phyloP scores from a whole-genome alignment of 139 green algal species.

The Chlorella vulgaris region DNA sequence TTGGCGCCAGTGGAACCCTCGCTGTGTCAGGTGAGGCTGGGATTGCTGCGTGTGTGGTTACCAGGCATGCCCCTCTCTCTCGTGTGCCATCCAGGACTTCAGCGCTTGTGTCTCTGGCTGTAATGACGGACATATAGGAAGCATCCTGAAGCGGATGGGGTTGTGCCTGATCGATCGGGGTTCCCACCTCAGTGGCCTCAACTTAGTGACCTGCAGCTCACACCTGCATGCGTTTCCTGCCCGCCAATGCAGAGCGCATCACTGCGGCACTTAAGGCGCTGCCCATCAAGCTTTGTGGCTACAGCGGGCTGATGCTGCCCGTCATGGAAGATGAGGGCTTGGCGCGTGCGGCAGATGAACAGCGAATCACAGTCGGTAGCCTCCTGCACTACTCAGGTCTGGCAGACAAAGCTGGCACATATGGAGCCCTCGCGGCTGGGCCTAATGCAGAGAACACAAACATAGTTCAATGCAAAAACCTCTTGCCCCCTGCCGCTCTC shows the following conservation, averaged over 20 bases:
- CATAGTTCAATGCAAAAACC: background rate
- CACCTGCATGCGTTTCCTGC: too few species aligned
- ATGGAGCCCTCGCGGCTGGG: background rate
- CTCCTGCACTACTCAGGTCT: conserved; percentile 48
- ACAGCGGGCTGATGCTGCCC: conserved; percentile 66
- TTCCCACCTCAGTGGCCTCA: background rate
- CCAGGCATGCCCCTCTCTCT: background rate
- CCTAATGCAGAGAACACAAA: too few species aligned
- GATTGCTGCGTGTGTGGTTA: background rate
- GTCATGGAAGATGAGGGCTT: conserved; percentile 58
- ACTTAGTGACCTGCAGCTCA: background rate
- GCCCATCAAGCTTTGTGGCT: conserved; percentile 35
- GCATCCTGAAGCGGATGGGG: background rate
- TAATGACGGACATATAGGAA: background rate
- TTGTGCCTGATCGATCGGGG: background rate
- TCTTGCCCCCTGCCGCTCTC: background rate
- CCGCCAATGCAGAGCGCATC: conserved; percentile 40
- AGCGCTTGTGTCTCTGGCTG: too few species aligned
- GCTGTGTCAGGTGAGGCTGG: conserved; percentile 25
- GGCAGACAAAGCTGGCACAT: too few species aligned
- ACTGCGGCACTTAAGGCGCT: conserved; percentile 55
- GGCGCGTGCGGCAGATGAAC: conserved; percentile 21
- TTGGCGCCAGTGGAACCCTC: conserved; percentile 53
- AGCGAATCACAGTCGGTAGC: conserved; percentile 35
- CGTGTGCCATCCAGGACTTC: too few species aligned